Conservation (phyloP, 2,329 filamentous ascomycete genomes). For the Calcarisporium arbuscula region DNA sequence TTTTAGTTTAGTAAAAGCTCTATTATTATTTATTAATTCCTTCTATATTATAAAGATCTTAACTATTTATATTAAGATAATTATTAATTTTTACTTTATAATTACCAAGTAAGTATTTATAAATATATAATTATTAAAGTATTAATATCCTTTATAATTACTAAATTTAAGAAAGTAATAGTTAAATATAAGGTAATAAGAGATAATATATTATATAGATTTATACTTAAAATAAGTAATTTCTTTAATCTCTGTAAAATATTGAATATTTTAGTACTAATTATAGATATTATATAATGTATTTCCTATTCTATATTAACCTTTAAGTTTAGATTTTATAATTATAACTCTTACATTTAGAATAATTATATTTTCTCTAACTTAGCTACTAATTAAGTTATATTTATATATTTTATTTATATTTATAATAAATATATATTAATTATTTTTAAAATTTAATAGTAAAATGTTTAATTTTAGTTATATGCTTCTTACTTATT, state of each 20-base stretch:
- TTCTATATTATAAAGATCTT: conserved; percentile 1
- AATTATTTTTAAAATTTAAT: conserved; percentile 1
- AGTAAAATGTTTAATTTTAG: background rate
- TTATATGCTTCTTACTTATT: background rate
- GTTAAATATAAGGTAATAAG: background rate
- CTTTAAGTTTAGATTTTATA: too few species aligned
- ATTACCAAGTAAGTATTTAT: conserved; percentile 1
- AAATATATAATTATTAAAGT: conserved; percentile 2
- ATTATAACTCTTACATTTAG: background rate
- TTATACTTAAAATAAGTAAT: background rate
- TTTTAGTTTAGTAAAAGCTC: background rate
- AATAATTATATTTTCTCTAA: background rate
- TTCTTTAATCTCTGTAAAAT: background rate
- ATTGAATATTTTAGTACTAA: background rate
- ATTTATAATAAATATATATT: background rate
- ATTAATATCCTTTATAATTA: background rate
- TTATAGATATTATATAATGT: background rate
- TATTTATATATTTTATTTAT: conserved; percentile 3
- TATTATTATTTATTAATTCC: background rate
- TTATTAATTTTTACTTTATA: conserved; percentile 1
- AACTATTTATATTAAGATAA: conserved; percentile 3
- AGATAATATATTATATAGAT: background rate
- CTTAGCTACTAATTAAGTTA: background rate
- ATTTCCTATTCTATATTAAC: too few species aligned
- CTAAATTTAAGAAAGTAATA: background rate